These are phyloP conservation scores for Jamesozyma lodderae DNA, from an alignment of 805 yeast genomes.

Conservation along the genomic window DNA sequence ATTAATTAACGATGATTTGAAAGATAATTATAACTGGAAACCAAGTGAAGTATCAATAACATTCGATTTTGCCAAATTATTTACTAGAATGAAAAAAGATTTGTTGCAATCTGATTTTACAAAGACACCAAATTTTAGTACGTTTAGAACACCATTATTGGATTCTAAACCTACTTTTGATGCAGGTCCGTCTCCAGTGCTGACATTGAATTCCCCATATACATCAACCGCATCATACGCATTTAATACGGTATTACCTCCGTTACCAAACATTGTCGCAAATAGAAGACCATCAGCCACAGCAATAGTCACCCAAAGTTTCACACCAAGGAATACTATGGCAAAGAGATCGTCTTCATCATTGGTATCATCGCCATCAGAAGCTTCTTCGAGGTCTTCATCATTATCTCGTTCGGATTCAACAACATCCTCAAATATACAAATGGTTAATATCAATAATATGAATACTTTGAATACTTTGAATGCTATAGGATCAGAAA, in stretches of 20 bases:
- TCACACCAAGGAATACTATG: slow-evolving; percentile 8
- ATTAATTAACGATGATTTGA: slow-evolving; percentile 37
- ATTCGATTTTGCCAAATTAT: slow-evolving; percentile 39
- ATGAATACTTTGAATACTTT: neutral
- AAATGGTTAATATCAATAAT: neutral
- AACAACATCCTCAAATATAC: slow-evolving; percentile 1
- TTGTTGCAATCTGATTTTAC: slow-evolving; percentile 8
- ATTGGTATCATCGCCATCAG: neutral
- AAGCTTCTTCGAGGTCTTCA: neutral
- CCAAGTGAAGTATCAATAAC: slow-evolving; percentile 54
- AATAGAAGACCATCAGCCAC: slow-evolving; percentile 20
- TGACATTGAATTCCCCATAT: slow-evolving; percentile 20
- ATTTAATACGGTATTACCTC: slow-evolving; percentile 8
- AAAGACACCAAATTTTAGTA: slow-evolving; percentile 16
- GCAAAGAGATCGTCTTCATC: slow-evolving; percentile 6
- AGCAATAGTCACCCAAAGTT: slow-evolving; percentile 11
- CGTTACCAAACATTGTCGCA: slow-evolving; percentile 19
- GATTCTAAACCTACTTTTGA: slow-evolving; percentile 21
- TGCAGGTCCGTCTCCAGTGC: slow-evolving; percentile 24
- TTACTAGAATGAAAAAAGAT: slow-evolving; percentile 27
- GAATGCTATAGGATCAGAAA: too few species aligned
- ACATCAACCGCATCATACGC: slow-evolving; percentile 9
- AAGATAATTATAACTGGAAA: slow-evolving; percentile 54
- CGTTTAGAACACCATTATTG: slow-evolving; percentile 23
- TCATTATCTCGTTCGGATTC: neutral